Evolutionary conservation across 768 basidiomycete species (phyloP), one percentile per base, ranked within the genome.

Genomic region (Lactarius trivialis): DNA sequence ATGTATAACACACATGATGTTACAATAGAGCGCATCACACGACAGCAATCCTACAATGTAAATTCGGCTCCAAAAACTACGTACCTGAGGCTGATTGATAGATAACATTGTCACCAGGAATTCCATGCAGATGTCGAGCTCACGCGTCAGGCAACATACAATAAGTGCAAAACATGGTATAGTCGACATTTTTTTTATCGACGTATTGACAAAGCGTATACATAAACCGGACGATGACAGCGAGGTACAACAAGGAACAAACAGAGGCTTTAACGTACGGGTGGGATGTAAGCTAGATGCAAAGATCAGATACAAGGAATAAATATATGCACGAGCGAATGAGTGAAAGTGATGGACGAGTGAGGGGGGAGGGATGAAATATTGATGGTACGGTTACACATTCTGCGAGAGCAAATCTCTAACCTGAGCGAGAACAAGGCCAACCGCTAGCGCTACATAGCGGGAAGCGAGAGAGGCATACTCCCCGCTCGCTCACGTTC

Each of bases 321-420:
- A 17, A 51, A 26, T 59, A 60, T 63, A 60, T 63, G 53, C 52
- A 58, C 51, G 52, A 54, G 37, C n/a, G 26, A 58, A 55, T 32
- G 53, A 55, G 41, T 19, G 62, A 55, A 32, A 49, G 48, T 28
- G 32, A 26, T 39, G 32, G 30, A 55, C 32, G 37, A 33, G 11
- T 32, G 30, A 21, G 30, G 11, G 26, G 28, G 7, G n/a, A n/a
- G n/a, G n/a, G n/a, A n/a, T 3, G 26, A 14, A 49, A 14, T 21
- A 39, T 33, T 26, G 48, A 33, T 26, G 48, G 15, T 14, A 59
- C 24, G 21, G 34, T 54, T 53, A 30, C 55, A 63, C 58, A 55
- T 55, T 59, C 26, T 15, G 57, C 19, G n/a, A 28, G n/a, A n/a
- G n/a, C n/a, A 49, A 37, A 15, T 36, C 49, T n/a, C 33, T 34